A percentile compares a stretch with the other conserved stretches of the same genome.
These are phyloP conservation scores for Mrakia gelida DNA, from an alignment of 768 basidiomycete genomes.

Conservation along the genomic window DNA sequence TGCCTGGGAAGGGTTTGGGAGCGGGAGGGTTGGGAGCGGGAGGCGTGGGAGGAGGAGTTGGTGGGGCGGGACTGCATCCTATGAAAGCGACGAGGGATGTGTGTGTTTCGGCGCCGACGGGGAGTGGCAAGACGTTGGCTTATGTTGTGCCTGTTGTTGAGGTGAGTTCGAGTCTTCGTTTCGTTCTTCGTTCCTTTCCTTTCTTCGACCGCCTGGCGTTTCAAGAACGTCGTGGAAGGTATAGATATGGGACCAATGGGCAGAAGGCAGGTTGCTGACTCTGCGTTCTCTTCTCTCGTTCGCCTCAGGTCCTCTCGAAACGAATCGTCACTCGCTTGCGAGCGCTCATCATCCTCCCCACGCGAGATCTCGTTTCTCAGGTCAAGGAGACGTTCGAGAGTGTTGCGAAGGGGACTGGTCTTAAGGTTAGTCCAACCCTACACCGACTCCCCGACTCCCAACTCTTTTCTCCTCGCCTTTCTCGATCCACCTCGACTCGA, in stretches of 20 bases:
- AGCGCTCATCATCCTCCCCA: conserved; percentile 85
- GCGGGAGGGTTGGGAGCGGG: conserved; percentile 32
- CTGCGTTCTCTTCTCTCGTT: neutral
- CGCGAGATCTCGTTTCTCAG: conserved; percentile 85
- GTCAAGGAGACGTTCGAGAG: conserved; percentile 88
- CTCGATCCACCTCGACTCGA: neutral
- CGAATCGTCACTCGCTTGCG: conserved; percentile 77
- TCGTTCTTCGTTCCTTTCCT: neutral
- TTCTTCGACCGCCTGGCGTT: too few relatives aligned
- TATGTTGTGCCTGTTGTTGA: conserved; percentile 91
- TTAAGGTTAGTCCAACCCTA: conserved; percentile 57
- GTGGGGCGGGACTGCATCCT: conserved; percentile 60
- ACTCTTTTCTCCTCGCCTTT: neutral
- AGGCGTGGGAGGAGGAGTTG: conserved; percentile 40
- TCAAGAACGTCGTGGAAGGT: too few relatives aligned
- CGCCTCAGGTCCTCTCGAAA: conserved; percentile 59
- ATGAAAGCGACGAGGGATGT: conserved; percentile 66
- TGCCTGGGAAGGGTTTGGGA: conserved; percentile 45
- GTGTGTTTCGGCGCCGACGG: conserved; percentile 94
- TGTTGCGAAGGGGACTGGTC: conserved; percentile 72
- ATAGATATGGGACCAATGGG: too few relatives aligned
- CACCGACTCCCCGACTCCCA: conserved; percentile 25
- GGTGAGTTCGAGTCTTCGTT: conserved; percentile 47
- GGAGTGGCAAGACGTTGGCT: conserved; percentile 95
- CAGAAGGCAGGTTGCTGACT: too few relatives aligned